A percentile compares a stretch with the other conserved stretches of the same genome.
Conservation (phyloP, 2,329 filamentous ascomycete genomes). For the Fusarium keratoplasticum region DNA sequence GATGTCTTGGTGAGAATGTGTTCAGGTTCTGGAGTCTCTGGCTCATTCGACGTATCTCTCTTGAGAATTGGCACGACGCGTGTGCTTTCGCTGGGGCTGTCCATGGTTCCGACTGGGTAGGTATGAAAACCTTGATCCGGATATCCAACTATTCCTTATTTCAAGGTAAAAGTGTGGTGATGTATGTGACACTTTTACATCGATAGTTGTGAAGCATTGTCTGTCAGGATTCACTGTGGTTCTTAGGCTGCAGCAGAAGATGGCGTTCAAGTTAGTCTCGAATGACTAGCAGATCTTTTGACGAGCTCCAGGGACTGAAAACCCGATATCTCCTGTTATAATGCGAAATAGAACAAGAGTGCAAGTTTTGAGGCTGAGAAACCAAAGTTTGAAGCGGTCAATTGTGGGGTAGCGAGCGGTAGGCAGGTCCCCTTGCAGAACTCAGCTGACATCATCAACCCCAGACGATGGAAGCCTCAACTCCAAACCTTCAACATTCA, state of each 20-base stretch:
- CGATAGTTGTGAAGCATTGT: conserved; percentile 22
- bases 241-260: background rate
- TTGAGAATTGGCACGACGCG: conserved; percentile 18
- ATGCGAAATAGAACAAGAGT: background rate
- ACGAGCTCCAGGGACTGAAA: background rate
- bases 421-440: conserved; percentile 13
- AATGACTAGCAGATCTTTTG: background rate
- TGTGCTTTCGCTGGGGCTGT: conserved; percentile 7
- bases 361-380: conserved; percentile 12
- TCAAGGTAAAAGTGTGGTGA: conserved; percentile 20
- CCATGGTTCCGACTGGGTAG: conserved; percentile 12
- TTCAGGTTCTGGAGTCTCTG: conserved; percentile 17
- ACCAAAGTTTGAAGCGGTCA: conserved; percentile 29
- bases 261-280: background rate
- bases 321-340: background rate
- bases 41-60: conserved; percentile 12
- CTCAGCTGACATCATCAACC: conserved; percentile 40
- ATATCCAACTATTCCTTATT: background rate
- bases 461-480: background rate
- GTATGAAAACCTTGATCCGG: background rate
- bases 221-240: conserved; percentile 2
- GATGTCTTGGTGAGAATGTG: conserved; percentile 19
- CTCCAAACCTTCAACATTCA: conserved; percentile 1
- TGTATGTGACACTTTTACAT: conserved; percentile 3
- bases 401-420: conserved; percentile 33